Base-by-base conservation (phyloP, 225 moss, liverwort and hornwort species). In the Physcomitrellopsis africana region DNA sequence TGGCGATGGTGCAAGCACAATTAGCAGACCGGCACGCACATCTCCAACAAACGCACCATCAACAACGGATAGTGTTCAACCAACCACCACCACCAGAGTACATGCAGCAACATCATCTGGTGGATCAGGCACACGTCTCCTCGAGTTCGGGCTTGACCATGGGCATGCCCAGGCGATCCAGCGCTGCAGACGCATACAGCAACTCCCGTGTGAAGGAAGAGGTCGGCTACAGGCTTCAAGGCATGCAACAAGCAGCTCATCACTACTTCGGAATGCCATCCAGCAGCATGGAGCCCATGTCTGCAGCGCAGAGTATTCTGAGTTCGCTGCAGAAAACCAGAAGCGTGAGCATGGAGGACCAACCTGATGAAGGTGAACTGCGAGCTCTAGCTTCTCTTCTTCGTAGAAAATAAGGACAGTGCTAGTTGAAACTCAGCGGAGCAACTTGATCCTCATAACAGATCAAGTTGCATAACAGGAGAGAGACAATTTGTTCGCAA, bases 1-100 rank as follows among this genome's bases (percentile, higher is more conserved):
- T 96, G 63, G 94, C 96, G 10, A 83, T 92, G 71, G 96, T 96
- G 72, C 96, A 94, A 77, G 92, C 92, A 1, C 96, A 94, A 75
- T 82, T 96, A 49, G 91, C 94, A 16, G 90, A 89, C 75, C 87
- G 96, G 9, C 81, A 92, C 51, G 72, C 86, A 8, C 92, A 94
- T 42, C 90, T 92, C 24, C 91, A 96, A 12, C 88, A 79, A 48
- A 79, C 78, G 9, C 78, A 83, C 43, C 75, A 79, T 1, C 83
- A 85, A 0, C 82, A 84, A 1, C 82, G 80, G 59, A 71, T 71
- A 65, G 73, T 77, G 70, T 67, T 63, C 51, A 81, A 73, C 54
- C 84, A 81, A 74, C 79, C 79, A 10, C 71, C 79, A 10, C 71
- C 78, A 0, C 78, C 70, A 0, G 87, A 87, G 46, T 88, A 85